phyloP scores from a whole-genome alignment of 73 alveolate species.

The Uronychia setigera region DNA sequence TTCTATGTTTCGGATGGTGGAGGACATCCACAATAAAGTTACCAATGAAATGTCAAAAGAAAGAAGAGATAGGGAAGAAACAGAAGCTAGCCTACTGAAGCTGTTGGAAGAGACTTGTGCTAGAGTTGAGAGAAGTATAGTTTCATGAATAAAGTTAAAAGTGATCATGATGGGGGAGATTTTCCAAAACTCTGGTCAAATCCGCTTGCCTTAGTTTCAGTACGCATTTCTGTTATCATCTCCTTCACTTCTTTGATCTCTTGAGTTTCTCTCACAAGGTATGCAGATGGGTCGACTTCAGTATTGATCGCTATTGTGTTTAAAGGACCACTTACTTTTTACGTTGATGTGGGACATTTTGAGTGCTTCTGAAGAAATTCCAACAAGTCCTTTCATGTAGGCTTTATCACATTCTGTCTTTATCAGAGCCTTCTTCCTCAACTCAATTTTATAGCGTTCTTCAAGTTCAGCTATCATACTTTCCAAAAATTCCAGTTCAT shows the following conservation, averaged over 20 bases:
- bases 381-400: conserved; percentile 52
- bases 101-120: conserved; percentile 74
- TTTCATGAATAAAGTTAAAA: not conserved
- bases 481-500: conserved; percentile 51
- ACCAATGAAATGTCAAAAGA: conserved; percentile 54
- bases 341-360: conserved; percentile 23
- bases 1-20: conserved; percentile 63
- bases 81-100: conserved; percentile 64
- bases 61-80: conserved; percentile 53
- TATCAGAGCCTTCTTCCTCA: conserved; percentile 53
- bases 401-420: conserved; percentile 57
- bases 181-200: not conserved
- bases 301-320: not conserved
- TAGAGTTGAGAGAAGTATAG: conserved; percentile 68
- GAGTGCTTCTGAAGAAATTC: conserved; percentile 49
- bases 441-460: conserved; percentile 33
- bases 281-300: not conserved
- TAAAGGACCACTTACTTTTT: not conserved
- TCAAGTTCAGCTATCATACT: conserved; percentile 56
- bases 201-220: not conserved
- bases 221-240: not conserved
- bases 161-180: not conserved
- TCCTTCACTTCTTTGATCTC: not conserved
- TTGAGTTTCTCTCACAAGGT: not conserved
- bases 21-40: conserved; percentile 61